A percentile compares a stretch with the other conserved stretches of the same genome.
These are phyloP conservation scores for Colletotrichum navitas DNA, from an alignment of 2,329 filamentous ascomycete genomes.

Conservation along the genomic window DNA sequence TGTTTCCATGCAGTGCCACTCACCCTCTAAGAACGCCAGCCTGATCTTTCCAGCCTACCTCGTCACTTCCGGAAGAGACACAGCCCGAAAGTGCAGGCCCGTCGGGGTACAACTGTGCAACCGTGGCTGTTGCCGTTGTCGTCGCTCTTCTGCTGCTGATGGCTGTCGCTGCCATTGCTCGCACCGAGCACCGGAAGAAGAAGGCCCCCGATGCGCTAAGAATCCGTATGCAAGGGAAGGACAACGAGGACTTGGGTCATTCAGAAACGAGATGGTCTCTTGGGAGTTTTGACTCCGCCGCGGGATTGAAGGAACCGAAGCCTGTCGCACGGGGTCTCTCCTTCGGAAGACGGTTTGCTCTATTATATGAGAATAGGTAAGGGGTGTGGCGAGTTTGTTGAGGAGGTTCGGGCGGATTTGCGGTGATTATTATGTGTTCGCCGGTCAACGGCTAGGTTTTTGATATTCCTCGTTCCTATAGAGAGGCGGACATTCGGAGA, in stretches of 20 bases:
- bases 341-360: constrained; percentile 5
- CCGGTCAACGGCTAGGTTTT: neutral
- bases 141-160: constrained; percentile 19
- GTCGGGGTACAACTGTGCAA: neutral
- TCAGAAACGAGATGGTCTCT: constrained; percentile 6
- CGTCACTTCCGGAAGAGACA: neutral
- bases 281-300: constrained; percentile 10
- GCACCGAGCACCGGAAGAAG: constrained; percentile 11
- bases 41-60: neutral
- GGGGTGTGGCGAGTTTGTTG: no score
- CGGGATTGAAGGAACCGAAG: constrained; percentile 11
- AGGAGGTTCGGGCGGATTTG: neutral
- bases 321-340: constrained; percentile 2
- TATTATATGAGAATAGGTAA: neutral
- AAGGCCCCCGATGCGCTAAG: neutral
- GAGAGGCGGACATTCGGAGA: neutral
- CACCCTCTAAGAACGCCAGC: no score
- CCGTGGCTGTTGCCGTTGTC: constrained; percentile 6
- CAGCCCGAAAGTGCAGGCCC: neutral
- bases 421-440: neutral
- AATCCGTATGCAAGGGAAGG: neutral
- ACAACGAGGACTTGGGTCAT: neutral
- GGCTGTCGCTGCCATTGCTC: neutral
- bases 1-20: neutral
- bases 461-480: neutral